These are phyloP conservation scores for Penicillium pulvis DNA, from an alignment of 495 filamentous ascomycete genomes.

Conservation along the genomic window DNA sequence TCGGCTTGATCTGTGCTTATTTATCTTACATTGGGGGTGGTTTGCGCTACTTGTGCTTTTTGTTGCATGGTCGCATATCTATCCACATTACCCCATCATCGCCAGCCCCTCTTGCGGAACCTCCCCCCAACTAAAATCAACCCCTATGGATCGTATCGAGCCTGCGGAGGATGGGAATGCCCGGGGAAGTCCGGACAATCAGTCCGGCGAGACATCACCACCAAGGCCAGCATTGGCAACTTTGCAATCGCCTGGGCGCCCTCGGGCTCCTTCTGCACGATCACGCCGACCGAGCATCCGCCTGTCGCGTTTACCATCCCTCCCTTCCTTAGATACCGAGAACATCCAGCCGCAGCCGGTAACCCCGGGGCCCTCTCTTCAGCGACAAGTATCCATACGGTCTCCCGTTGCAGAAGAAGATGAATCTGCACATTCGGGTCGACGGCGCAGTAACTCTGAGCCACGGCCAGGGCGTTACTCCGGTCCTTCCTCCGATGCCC, in stretches of 20 bases:
- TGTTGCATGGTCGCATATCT: neutral
- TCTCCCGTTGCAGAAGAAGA: conserved; percentile 32
- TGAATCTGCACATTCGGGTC: conserved; percentile 33
- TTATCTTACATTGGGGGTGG: neutral
- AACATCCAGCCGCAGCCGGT: conserved; percentile 7
- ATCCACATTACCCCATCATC: neutral
- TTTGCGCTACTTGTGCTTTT: neutral
- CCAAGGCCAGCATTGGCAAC: conserved; percentile 15
- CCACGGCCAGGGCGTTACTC: conserved; percentile 46
- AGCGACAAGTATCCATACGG: conserved; percentile 16
- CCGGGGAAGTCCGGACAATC: conserved; percentile 10
- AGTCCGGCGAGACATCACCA: conserved; percentile 16
- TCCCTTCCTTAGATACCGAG: conserved; percentile 21
- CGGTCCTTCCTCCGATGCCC: conserved; percentile 30
- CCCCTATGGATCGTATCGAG: conserved; percentile 49
- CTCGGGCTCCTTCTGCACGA: conserved; percentile 21
- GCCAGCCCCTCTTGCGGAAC: conserved; percentile 6
- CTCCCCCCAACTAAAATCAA: neutral
- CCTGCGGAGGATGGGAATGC: conserved; percentile 27
- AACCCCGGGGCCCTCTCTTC: conserved; percentile 6
- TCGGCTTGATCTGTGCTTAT: neutral
- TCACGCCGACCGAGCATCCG: conserved; percentile 45
- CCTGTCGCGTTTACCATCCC: conserved; percentile 38
- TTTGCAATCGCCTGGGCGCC: conserved; percentile 2
- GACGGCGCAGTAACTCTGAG: conserved; percentile 51